Conservation (phyloP, 371 early-diverging fungal species). For the Mortierella sp. region DNA sequence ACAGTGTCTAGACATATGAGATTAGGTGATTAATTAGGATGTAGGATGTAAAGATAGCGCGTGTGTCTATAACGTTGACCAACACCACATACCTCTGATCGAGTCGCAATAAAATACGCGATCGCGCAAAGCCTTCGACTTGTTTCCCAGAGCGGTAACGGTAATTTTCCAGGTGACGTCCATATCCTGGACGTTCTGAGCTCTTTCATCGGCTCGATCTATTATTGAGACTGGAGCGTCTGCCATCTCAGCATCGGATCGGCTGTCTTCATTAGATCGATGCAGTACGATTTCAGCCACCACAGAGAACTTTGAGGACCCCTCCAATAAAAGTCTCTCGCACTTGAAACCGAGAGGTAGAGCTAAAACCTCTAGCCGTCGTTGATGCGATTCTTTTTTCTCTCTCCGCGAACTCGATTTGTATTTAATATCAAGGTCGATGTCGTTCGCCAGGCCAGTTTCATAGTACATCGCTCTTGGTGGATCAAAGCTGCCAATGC, state of each 20-base stretch:
- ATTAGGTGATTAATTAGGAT: not conserved
- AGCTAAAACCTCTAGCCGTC: constrained; percentile 10
- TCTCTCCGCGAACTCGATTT: not conserved
- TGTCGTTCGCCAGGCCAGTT: constrained; percentile 25
- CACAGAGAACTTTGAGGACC: not conserved
- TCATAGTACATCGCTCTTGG: constrained; percentile 6
- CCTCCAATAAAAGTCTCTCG: constrained; percentile 5
- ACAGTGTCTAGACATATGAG: constrained; percentile 8
- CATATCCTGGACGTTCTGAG: not conserved
- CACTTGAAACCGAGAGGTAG: constrained; percentile 27
- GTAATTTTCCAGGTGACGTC: constrained; percentile 1
- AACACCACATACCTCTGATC: constrained; percentile 2
- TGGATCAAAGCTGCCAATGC: constrained; percentile 18
- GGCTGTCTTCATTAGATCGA: not conserved
- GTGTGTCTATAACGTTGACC: not conserved
- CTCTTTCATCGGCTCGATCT: not conserved
- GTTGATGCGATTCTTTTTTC: not conserved
- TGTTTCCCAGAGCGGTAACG: not conserved
- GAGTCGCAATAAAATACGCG: constrained; percentile 18
- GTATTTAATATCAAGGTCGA: constrained; percentile 19
- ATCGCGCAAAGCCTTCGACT: not conserved
- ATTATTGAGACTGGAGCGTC: not conserved
- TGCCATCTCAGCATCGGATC: not conserved
- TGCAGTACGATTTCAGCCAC: constrained; percentile 11
- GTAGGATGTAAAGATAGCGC: not conserved